phyloP scores from a whole-genome alignment of 1,284 basidiomycete genomes.

The Sporisorium exsertum region DNA sequence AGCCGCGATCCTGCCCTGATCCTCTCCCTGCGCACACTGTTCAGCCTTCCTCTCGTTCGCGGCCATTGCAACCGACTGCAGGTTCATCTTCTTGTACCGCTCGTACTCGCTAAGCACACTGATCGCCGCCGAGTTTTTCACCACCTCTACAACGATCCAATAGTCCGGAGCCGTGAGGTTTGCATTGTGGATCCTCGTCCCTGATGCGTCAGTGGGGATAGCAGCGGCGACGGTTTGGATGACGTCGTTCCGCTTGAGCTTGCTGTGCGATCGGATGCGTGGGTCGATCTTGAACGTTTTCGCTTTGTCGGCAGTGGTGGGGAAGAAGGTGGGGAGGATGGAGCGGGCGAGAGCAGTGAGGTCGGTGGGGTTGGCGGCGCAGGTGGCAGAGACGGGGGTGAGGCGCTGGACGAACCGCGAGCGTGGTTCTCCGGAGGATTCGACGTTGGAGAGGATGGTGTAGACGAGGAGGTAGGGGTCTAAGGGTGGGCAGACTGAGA shows the following conservation, averaged over 20 bases:
- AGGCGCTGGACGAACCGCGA: constrained; percentile 54
- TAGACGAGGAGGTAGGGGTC: constrained; percentile 45
- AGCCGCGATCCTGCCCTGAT: constrained; percentile 17
- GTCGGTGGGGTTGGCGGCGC: constrained; percentile 28
- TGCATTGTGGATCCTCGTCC: constrained; percentile 39
- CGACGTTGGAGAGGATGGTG: constrained; percentile 52
- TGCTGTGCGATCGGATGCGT: constrained; percentile 56
- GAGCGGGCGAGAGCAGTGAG: constrained; percentile 28
- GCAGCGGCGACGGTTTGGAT: constrained; percentile 52
- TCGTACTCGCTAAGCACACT: constrained; percentile 51
- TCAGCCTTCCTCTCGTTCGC: constrained; percentile 27
- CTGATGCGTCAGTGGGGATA: constrained; percentile 36
- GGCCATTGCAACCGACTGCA: constrained; percentile 50
- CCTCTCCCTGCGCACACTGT: not conserved
- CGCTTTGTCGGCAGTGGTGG: constrained; percentile 9
- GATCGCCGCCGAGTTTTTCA: constrained; percentile 60
- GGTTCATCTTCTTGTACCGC: constrained; percentile 52
- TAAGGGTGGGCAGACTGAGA: constrained; percentile 37
- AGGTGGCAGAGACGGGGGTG: constrained; percentile 44
- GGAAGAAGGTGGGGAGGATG: constrained; percentile 40
- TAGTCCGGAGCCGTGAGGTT: constrained; percentile 52
- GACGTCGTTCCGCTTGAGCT: constrained; percentile 50
- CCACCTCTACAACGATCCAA: constrained; percentile 60
- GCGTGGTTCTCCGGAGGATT: constrained; percentile 50
- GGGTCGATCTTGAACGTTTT: constrained; percentile 61